phyloP scores from a whole-genome alignment of 1,284 basidiomycete species.

The Trichosporon coremiiforme region DNA sequence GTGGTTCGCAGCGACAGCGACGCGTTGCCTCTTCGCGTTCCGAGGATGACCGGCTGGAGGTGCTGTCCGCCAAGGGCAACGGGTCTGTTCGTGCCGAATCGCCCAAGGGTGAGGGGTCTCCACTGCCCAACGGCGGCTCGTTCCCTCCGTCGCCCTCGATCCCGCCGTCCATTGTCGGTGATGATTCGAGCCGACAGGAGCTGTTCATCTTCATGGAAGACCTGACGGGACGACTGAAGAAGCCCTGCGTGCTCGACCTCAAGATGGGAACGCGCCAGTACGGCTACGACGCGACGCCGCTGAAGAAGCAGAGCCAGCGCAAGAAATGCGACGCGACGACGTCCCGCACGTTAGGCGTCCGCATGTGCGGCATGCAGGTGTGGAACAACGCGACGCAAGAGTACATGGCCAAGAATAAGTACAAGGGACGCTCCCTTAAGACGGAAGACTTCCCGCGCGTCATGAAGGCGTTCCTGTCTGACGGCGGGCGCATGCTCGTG shows the following conservation, averaged over 20 bases:
- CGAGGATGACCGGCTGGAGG: not conserved
- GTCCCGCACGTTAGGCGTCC: slow-evolving; percentile 82
- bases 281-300: slow-evolving; percentile 87
- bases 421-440: slow-evolving; percentile 86
- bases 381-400: slow-evolving; percentile 81
- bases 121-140: slow-evolving; percentile 23
- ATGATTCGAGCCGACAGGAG: slow-evolving; percentile 75
- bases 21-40: not conserved
- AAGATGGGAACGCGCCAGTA: slow-evolving; percentile 99
- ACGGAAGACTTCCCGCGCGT: slow-evolving; percentile 81
- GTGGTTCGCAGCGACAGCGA: not conserved
- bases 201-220: slow-evolving; percentile 99
- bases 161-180: slow-evolving; percentile 34
- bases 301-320: slow-evolving; percentile 95
- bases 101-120: slow-evolving; percentile 23
- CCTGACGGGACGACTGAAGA: slow-evolving; percentile 88
- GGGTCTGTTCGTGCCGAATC: not conserved
- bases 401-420: slow-evolving; percentile 95
- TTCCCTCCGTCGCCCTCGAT: slow-evolving; percentile 45
- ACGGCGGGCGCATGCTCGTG: slow-evolving; percentile 79
- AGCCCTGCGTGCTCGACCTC: slow-evolving; percentile 93
- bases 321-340: slow-evolving; percentile 98
- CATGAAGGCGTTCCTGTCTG: slow-evolving; percentile 78
- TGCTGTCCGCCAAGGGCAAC: not conserved
- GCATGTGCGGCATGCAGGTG: slow-evolving; percentile 99